Evolutionary conservation across 1,284 basidiomycete genomes (phyloP), one percentile per base, ranked within the genome.

Genomic region (Ustilago esculenta): DNA sequence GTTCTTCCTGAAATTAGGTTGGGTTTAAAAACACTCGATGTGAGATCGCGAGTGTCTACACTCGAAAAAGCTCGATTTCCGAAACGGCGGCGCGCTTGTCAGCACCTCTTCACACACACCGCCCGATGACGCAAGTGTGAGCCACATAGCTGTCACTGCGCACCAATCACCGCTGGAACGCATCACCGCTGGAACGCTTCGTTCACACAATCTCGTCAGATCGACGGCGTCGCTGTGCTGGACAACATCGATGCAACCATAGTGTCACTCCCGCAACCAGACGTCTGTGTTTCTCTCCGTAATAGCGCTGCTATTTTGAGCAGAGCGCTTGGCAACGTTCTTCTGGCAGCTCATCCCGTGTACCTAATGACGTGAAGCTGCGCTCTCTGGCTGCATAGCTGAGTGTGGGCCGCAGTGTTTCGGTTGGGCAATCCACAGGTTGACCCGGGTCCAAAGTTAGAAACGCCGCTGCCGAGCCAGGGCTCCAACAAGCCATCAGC

Each of bases 81-180:
- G n/a, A n/a, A n/a, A n/a, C n/a, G n/a, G n/a, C n/a, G n/a, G n/a
- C n/a, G n/a, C n/a, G n/a, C n/a, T n/a, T n/a, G n/a, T n/a, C n/a
- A n/a, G n/a, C n/a, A n/a, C n/a, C 61, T 64, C 61, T 54, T 57
- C 61, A 53, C 34, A 7, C 21, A 5, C 23, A 5, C 24, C 54
- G 61, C 55, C 29, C 33, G 15, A 65, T 65, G 61, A 65, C 55
- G 61, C 61, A 65, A 58, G 21, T n/a, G 43, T 24, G 52, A 61
- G 18, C 20, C 11, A 24, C 21, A 8, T 33, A 14, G 23, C 25
- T 37, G 39, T 25, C 29, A 37, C 17, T 5, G 27, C 11, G 14
- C 17, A 27, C 58, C 51, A 52, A 56, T 51, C 51, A 55, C 42
- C 11, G 29, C 29, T 29, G 25, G 27, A 25, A 9, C 9, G 15